Base-by-base conservation (phyloP, 257 asterid genomes). In the Fraxinus excelsior region DNA sequence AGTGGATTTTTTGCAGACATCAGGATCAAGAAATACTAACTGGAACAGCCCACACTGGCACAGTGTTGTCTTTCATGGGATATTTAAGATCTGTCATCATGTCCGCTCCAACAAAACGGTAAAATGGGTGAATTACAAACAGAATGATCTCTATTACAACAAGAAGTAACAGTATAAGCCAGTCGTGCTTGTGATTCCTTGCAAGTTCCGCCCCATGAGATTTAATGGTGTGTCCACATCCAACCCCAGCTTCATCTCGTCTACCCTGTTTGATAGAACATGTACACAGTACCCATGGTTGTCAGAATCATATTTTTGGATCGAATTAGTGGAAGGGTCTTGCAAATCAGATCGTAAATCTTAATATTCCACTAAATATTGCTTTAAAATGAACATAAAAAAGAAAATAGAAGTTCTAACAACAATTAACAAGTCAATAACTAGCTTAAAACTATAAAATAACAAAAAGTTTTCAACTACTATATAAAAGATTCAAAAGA, bases 31-130 rank as follows among this genome's bases (percentile, higher is more conserved):
- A 74, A 49, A 58, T 28, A 76, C 97, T 93, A 84, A 93, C 97
- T 11, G 98, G 98, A 83, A 93, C 97, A 13, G 96, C 83, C 97
- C 97, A 93, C 25, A 90, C 58, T 4, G 98, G 98, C 56, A 93
- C 96, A 0, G 97, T 91, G 66, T 91, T 89, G 6, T 85, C 93
- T 84, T 91, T 90, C 89, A 93, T 78, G 13, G 98, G 98, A 79
- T 91, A 93, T 80, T 12, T 91, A 32, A 93, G 93, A 85, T 93
- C 98, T 0, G 78, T 75, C 90, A 93, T 74, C 97, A 93, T 93
- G 83, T 81, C 92, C 83, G 34, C 9, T 71, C 98, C 97, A 51
- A 93, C 97, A 49, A 86, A 93, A 25, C 98, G 94, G 69, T 87
- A 73, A 77, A 87, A 93, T 1, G 97, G 98, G 67, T 88, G 84